Evolutionary conservation across 73 alveolate species (phyloP).

Genomic region (Paraurostyla sp.): DNA sequence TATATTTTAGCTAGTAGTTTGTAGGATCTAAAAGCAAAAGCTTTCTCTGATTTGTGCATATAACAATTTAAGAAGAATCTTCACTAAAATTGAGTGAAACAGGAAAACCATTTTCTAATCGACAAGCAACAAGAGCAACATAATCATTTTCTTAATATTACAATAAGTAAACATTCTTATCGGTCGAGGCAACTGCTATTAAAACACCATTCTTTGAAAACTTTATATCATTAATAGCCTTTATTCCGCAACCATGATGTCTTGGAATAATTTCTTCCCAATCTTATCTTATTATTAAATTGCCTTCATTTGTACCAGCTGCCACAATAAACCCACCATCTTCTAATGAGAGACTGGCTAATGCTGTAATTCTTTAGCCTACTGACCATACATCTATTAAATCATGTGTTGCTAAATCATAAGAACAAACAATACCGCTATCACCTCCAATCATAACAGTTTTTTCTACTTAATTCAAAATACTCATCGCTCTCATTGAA

Average conservation of each 20-base stretch:
- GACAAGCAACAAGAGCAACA: conserved; percentile 64
- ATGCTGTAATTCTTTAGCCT: conserved; percentile 83
- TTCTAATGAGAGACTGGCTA: conserved; percentile 80
- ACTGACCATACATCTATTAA: conserved; percentile 90
- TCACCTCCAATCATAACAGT: conserved; percentile 86
- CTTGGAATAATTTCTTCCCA: conserved; percentile 88
- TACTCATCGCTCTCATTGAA: conserved; percentile 73
- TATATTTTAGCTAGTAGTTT: conserved; percentile 50
- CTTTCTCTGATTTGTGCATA: conserved; percentile 77
- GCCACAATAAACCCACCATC: conserved; percentile 87
- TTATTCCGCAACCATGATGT: conserved; percentile 83
- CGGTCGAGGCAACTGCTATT: conserved; percentile 84
- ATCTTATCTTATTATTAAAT: conserved; percentile 84
- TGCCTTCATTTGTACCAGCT: conserved; percentile 91
- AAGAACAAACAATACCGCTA: conserved; percentile 81
- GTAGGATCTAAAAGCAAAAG: conserved; percentile 77
- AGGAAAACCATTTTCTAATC: conserved; percentile 77
- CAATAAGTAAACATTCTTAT: conserved; percentile 78
- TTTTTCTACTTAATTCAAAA: conserved; percentile 77
- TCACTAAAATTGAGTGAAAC: conserved; percentile 68
- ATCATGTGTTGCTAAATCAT: conserved; percentile 85
- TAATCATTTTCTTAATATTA: conserved; percentile 69
- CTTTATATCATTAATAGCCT: conserved; percentile 83
- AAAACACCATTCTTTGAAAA: conserved; percentile 82
- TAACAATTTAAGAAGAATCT: conserved; percentile 66